phyloP scores from a whole-genome alignment of 768 basidiomycete genomes.

The Psilocybe azurescens region DNA sequence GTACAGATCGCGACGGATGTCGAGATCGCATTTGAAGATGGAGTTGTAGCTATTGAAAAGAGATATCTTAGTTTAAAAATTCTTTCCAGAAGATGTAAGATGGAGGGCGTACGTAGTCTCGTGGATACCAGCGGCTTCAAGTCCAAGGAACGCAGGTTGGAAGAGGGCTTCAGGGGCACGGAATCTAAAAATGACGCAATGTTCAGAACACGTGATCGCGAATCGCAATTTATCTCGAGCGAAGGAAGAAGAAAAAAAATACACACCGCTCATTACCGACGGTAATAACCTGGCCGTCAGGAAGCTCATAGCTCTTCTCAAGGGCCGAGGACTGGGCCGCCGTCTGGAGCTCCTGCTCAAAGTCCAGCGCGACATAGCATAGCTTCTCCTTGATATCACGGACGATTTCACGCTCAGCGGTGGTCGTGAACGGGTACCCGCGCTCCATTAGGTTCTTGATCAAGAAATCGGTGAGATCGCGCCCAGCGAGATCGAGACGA shows the following conservation, averaged over 20 bases:
- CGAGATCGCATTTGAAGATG: conserved; percentile 85
- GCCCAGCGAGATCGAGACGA: conserved; percentile 91
- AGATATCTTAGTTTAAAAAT: not conserved
- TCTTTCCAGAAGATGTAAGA: conserved; percentile 13
- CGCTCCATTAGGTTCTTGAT: conserved; percentile 90
- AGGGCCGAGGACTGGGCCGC: conserved; percentile 88
- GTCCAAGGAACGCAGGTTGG: conserved; percentile 90
- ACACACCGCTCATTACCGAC: conserved; percentile 92
- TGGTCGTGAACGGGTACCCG: conserved; percentile 95
- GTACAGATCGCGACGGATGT: conserved; percentile 82
- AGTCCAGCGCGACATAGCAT: conserved; percentile 94
- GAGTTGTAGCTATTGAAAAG: conserved; percentile 62
- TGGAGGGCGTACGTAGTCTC: conserved; percentile 69
- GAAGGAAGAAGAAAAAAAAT: conserved; percentile 36
- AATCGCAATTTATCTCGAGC: not conserved
- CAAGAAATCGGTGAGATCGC: conserved; percentile 86
- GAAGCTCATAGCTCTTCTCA: conserved; percentile 92
- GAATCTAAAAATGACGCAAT: conserved; percentile 68
- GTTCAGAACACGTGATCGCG: conserved; percentile 48
- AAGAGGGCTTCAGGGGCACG: conserved; percentile 94
- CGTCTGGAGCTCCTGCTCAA: conserved; percentile 92
- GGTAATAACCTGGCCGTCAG: conserved; percentile 94
- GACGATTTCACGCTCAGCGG: conserved; percentile 93
- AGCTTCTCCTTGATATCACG: conserved; percentile 98
- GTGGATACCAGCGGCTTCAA: conserved; percentile 91